Percentiles rank a stretch among this genome's conserved stretches.
phyloP scores from a whole-genome alignment of 2,329 filamentous ascomycete genomes.

The Setomelanomma holmii region DNA sequence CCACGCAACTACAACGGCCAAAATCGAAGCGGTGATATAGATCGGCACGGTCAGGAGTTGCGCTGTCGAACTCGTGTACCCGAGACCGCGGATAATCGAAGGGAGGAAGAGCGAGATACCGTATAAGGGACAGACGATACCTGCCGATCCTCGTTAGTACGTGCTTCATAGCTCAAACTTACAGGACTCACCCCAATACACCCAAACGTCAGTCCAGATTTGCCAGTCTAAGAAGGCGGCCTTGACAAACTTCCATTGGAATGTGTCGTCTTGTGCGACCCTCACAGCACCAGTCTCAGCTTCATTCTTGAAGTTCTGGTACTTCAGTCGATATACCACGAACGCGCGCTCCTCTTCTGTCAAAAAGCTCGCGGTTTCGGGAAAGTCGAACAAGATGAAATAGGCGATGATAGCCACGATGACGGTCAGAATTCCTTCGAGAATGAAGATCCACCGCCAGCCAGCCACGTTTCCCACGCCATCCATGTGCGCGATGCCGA shows the following conservation, averaged over 20 bases:
- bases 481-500: slow-evolving; percentile 67
- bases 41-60: slow-evolving; percentile 54
- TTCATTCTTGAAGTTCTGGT: slow-evolving; percentile 48
- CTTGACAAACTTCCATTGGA: slow-evolving; percentile 66
- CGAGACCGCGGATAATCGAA: slow-evolving; percentile 55
- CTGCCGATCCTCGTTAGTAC: slow-evolving; percentile 21
- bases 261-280: slow-evolving; percentile 71
- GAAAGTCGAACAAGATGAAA: slow-evolving; percentile 70
- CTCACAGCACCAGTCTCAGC: slow-evolving; percentile 69
- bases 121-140: slow-evolving; percentile 49
- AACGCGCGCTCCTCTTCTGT: slow-evolving; percentile 60
- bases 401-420: slow-evolving; percentile 43
- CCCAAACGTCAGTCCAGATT: slow-evolving; percentile 60
- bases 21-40: slow-evolving; percentile 48
- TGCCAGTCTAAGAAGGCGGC: slow-evolving; percentile 57
- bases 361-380: slow-evolving; percentile 65
- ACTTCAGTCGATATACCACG: slow-evolving; percentile 67
- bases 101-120: slow-evolving; percentile 53
- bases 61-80: slow-evolving; percentile 48
- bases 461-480: slow-evolving; percentile 52
- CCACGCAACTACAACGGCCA: slow-evolving; percentile 43
- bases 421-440: slow-evolving; percentile 46
- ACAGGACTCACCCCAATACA: slow-evolving; percentile 66
- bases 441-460: slow-evolving; percentile 47
- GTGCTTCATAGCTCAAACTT: slow-evolving; percentile 38